These are phyloP conservation scores for Solanum okadae DNA, from an alignment of 257 asterid species.

Conservation along the genomic window DNA sequence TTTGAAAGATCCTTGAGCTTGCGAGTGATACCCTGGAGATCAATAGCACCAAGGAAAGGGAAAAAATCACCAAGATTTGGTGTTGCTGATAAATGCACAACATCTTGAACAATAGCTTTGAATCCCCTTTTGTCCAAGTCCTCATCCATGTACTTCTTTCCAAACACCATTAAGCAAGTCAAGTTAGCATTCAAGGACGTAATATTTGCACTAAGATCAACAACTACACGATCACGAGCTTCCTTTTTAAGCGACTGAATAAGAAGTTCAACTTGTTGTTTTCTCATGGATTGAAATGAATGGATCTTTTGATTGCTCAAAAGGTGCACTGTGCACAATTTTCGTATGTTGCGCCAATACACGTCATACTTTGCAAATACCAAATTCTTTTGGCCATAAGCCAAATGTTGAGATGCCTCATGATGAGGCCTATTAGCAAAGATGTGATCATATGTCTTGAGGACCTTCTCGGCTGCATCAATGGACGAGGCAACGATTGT, in stretches of 20 bases:
- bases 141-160: neutral
- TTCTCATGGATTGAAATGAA: neutral
- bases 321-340: neutral
- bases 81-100: neutral
- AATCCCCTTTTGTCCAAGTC: neutral
- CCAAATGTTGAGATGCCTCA: neutral
- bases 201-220: neutral
- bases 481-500: neutral
- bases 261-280: neutral
- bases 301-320: neutral
- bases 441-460: neutral
- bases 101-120: neutral
- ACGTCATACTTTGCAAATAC: neutral
- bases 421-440: neutral
- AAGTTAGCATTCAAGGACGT: neutral
- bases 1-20: neutral
- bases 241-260: neutral
- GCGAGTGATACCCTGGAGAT: neutral
- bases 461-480: neutral
- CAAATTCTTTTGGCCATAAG: neutral
- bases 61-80: slow-evolving; percentile 1
- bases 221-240: neutral
- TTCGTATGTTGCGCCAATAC: neutral
- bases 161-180: slow-evolving; percentile 5
- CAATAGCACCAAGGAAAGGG: neutral